These are phyloP conservation scores for Licmophora abbreviata DNA, from an alignment of 108 stramenopile genomes.

Conservation along the genomic window DNA sequence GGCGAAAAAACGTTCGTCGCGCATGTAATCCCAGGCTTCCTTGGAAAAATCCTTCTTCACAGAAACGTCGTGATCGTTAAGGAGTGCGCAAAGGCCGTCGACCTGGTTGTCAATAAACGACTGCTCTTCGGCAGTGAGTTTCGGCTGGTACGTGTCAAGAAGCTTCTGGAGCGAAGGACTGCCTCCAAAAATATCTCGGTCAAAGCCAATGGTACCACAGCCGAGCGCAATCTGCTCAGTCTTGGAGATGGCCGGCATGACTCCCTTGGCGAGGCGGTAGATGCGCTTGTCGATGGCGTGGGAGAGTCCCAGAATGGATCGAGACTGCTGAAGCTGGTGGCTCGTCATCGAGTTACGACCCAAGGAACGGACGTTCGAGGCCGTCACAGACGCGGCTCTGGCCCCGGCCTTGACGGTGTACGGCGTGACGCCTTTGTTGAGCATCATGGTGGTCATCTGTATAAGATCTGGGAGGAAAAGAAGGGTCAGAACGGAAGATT, in stretches of 20 bases:
- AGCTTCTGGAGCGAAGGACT: constrained; percentile 82
- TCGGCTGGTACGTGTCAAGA: constrained; percentile 82
- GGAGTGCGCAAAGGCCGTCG: constrained; percentile 72
- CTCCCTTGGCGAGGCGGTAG: constrained; percentile 74
- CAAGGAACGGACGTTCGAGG: no score
- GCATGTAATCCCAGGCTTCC: constrained; percentile 93
- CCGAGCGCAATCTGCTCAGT: constrained; percentile 96
- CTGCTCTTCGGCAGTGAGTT: constrained; percentile 64
- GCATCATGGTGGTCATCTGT: no score
- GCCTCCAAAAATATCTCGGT: constrained; percentile 93
- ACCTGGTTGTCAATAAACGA: constrained; percentile 89
- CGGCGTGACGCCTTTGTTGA: no score
- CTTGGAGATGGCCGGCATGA: constrained; percentile 91
- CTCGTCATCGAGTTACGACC: no score
- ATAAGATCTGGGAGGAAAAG: no score
- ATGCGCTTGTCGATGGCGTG: constrained; percentile 77
- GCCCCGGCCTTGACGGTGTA: neutral
- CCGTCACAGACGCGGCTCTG: neutral
- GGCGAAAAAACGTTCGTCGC: constrained; percentile 87
- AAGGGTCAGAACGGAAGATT: no score
- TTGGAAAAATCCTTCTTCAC: constrained; percentile 80
- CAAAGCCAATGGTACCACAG: constrained; percentile 96
- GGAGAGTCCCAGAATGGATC: constrained; percentile 62
- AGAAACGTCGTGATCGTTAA: constrained; percentile 91
- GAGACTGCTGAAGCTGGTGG: constrained; percentile 25